Conservation (phyloP, 441 rosid species). For the Populus tomentosa region DNA sequence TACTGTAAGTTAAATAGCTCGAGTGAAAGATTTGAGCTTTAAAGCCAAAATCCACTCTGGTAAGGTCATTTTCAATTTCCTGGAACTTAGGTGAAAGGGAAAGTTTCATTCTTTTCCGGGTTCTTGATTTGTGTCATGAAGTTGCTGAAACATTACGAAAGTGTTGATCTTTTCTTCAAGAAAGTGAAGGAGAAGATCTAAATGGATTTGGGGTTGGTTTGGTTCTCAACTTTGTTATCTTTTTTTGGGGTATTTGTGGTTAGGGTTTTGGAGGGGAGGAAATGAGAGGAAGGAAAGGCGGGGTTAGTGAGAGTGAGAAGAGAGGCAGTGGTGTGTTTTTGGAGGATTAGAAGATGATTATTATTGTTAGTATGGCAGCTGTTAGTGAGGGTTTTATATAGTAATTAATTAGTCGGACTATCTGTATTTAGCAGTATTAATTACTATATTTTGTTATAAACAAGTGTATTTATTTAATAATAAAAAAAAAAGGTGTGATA, state of each 20-base stretch:
- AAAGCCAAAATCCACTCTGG: not conserved
- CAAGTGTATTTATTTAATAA: not conserved
- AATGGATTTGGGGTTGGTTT: conserved; percentile 25
- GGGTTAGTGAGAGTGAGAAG: conserved; percentile 4
- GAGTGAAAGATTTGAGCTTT: not conserved
- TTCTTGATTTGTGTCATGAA: not conserved
- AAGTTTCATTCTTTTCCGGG: not conserved
- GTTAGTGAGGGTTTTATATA: conserved; percentile 38
- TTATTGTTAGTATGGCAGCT: conserved; percentile 32
- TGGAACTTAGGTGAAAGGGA: not conserved
- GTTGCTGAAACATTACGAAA: not conserved
- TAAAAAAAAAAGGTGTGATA: conserved; percentile 24
- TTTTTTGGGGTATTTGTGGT: conserved; percentile 3
- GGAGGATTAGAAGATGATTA: conserved; percentile 29
- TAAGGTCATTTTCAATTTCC: not conserved
- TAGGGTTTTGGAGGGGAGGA: conserved; percentile 19
- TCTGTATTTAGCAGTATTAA: not conserved
- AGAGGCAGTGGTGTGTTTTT: not conserved
- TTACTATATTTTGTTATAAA: conserved; percentile 11
- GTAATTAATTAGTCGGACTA: not conserved
- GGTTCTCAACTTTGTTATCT: not conserved
- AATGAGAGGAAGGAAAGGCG: not conserved
- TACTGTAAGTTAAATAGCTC: not conserved
- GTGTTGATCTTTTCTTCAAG: conserved; percentile 1
- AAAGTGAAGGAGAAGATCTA: conserved; percentile 12